Evolutionary conservation across 306 rosid genomes (phyloP).

Genomic region (Prunus persica): DNA sequence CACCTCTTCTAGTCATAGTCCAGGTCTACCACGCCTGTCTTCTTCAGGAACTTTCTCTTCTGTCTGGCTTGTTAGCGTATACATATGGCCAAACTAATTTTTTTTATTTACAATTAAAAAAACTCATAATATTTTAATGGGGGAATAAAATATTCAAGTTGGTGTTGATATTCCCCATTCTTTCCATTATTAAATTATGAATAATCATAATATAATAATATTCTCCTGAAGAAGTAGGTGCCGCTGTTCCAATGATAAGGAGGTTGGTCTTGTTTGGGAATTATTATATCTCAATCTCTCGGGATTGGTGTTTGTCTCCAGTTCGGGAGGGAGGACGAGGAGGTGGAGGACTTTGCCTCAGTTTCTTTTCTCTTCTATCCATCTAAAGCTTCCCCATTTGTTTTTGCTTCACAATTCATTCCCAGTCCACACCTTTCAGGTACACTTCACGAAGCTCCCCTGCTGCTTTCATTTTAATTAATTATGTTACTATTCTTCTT

Average conservation of each 20-base stretch:
- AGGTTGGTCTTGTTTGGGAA: conserved; percentile 50
- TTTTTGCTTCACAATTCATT: conserved; percentile 14
- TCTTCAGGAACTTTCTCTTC: conserved; percentile 35
- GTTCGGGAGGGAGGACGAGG: conserved; percentile 25
- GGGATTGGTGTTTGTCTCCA: conserved; percentile 60
- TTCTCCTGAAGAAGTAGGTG: conserved; percentile 69
- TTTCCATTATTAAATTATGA: conserved; percentile 11
- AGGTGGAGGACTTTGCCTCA: conserved; percentile 15
- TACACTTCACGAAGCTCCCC: too few species aligned
- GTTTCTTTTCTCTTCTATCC: conserved; percentile 13
- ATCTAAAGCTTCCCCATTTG: conserved; percentile 19
- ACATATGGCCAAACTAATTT: neutral
- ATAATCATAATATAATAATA: conserved; percentile 23
- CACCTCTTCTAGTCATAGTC: neutral
- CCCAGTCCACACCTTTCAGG: neutral
- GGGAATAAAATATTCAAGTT: conserved; percentile 34
- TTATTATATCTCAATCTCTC: conserved; percentile 37
- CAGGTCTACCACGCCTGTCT: neutral
- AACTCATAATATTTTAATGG: too few species aligned
- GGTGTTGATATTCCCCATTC: conserved; percentile 40
- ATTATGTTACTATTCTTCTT: too few species aligned
- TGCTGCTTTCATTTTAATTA: too few species aligned
- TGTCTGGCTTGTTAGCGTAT: conserved; percentile 28
- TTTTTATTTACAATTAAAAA: neutral
- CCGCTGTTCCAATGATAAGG: conserved; percentile 84